A percentile compares a stretch with the other conserved stretches of the same genome.
These are phyloP conservation scores for Sparassis latifolia DNA, from an alignment of 1,284 basidiomycete genomes.

Conservation along the genomic window DNA sequence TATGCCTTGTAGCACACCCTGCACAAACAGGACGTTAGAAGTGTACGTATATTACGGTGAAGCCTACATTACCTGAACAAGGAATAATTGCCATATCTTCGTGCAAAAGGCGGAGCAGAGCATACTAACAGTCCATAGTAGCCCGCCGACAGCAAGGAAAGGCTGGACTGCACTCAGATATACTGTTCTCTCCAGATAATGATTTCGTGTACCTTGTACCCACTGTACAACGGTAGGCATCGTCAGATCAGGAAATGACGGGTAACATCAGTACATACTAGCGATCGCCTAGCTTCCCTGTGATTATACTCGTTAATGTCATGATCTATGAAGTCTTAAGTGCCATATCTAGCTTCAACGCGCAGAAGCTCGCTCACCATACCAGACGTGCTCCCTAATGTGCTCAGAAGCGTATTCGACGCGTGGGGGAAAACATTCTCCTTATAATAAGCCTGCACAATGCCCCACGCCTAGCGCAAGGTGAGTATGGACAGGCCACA, in stretches of 20 bases:
- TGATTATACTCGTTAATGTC: slow-evolving; percentile 17
- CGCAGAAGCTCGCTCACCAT: slow-evolving; percentile 10
- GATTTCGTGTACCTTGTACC: too few relatives aligned
- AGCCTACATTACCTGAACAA: slow-evolving; percentile 15
- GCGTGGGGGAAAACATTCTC: slow-evolving; percentile 16
- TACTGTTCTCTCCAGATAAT: too few relatives aligned
- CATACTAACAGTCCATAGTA: slow-evolving; percentile 20
- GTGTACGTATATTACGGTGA: too few relatives aligned
- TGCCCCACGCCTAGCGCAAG: slow-evolving; percentile 20
- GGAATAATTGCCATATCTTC: slow-evolving; percentile 22
- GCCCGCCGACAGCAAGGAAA: slow-evolving; percentile 16
- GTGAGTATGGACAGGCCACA: slow-evolving; percentile 8
- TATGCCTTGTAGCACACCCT: slow-evolving; percentile 15
- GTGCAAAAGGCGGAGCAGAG: slow-evolving; percentile 22
- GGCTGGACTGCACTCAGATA: slow-evolving; percentile 6
- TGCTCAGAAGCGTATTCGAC: slow-evolving; percentile 15
- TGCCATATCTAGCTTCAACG: background rate
- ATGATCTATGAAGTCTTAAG: slow-evolving; percentile 11
- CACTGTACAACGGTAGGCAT: too few relatives aligned
- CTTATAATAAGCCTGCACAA: slow-evolving; percentile 21
- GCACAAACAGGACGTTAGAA: background rate
- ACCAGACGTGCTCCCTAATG: slow-evolving; percentile 18
- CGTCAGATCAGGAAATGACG: too few relatives aligned
- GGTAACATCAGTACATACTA: slow-evolving; percentile 13
- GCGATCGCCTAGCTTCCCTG: slow-evolving; percentile 23